These are phyloP conservation scores for Psilocybe tampanensis DNA, from an alignment of 768 basidiomycete genomes.

Conservation along the genomic window DNA sequence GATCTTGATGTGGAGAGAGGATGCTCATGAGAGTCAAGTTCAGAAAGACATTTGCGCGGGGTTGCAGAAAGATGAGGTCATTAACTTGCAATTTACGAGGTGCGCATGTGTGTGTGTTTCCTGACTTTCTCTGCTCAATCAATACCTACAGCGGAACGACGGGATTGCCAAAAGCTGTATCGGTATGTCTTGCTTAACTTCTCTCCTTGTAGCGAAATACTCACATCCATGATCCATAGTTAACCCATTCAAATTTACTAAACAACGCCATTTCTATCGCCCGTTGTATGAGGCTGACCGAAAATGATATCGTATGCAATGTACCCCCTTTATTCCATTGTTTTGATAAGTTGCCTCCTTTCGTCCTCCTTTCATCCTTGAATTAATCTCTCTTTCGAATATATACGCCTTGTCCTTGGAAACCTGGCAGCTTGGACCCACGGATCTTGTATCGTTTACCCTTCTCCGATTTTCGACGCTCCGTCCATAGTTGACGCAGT, in stretches of 20 bases:
- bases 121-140: background rate
- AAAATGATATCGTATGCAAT: slow-evolving; percentile 75
- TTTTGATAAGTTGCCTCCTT: slow-evolving; percentile 72
- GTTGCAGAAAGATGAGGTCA: slow-evolving; percentile 65
- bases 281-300: slow-evolving; percentile 68
- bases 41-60: slow-evolving; percentile 44
- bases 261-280: slow-evolving; percentile 78
- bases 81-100: slow-evolving; percentile 89
- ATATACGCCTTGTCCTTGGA: slow-evolving; percentile 74
- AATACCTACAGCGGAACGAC: slow-evolving; percentile 66
- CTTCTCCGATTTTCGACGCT: slow-evolving; percentile 67
- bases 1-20: slow-evolving; percentile 67
- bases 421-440: slow-evolving; percentile 81
- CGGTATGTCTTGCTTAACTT: slow-evolving; percentile 44
- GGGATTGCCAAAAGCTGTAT: slow-evolving; percentile 81
- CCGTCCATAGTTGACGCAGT: slow-evolving; percentile 70
- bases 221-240: slow-evolving; percentile 34
- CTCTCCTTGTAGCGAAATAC: background rate
- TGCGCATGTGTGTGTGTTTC: slow-evolving; percentile 24
- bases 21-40: slow-evolving; percentile 39
- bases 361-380: background rate
- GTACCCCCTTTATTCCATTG: slow-evolving; percentile 86
- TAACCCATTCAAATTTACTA: slow-evolving; percentile 78
- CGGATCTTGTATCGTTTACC: slow-evolving; percentile 74
- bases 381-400: slow-evolving; percentile 14